Evolutionary conservation across 768 basidiomycete genomes (phyloP), one percentile per base, ranked within the genome.

Genomic region (Tulasnella sp.): DNA sequence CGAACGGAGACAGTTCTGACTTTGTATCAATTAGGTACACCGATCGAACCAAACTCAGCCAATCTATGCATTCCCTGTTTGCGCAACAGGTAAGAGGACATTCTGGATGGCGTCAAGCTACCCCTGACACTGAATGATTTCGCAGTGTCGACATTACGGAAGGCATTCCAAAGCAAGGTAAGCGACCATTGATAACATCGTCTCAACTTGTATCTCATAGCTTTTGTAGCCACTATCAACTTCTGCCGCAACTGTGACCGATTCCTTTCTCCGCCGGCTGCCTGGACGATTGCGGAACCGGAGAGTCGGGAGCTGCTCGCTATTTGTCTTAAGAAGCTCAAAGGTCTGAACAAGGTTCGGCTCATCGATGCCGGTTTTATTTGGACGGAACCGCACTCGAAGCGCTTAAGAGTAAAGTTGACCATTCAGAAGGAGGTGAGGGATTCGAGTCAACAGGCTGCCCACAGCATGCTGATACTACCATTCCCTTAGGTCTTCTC

Each of bases 341-440:
- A 97, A 84, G 96, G 96, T 2, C 88, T 99, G 34, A 92, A 91
- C 83, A 97, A 95, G 88, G 96, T 99, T 38, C 93, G 97, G 74
- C 86, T 99, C 62, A 97, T 98, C n/a, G 97, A 99, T 81, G 98
- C 98, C 2, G 94, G 96, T 81, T 99, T 99, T 85, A 95, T 99
- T 83, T 99, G 98, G 98, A 99, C 98, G 31, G 98, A 99, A 84
- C 98, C 98, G 3, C 97, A 99, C 86, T 96, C 94, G 52, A 96
- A 97, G 84, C 90, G 98, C 48, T 85, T 99, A 81, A 90, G 95
- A 72, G 91, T 99, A 78, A 97, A 97, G 76, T 87, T 99, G 83
- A 98, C 97, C 0, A 96, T 99, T 81, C 98, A 99, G 87, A 99
- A 99, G 88, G 98, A 99, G 89, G 96, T 96, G 71, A 36, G 91